Evolutionary conservation across 2,329 filamentous ascomycete genomes (phyloP).

Genomic region (Metarhizium album): DNA sequence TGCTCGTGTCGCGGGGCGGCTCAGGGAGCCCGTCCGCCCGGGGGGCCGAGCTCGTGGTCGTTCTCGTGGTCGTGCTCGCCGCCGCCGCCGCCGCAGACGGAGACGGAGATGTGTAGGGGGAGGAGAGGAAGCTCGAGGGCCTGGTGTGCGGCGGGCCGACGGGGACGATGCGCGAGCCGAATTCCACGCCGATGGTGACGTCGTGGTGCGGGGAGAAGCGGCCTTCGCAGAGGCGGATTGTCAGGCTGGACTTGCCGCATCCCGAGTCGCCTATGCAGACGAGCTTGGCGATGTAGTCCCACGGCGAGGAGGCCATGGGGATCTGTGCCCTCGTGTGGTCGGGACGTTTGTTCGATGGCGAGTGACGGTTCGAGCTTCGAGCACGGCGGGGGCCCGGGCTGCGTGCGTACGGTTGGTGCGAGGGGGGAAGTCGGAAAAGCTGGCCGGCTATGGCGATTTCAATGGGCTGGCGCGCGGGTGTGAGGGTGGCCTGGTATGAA

Average conservation of each 20-base stretch:
- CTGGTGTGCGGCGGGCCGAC: conserved; percentile 69
- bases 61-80: too few relatives aligned
- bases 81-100: background rate
- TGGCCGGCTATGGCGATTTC: too few relatives aligned
- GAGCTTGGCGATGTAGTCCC: conserved; percentile 99
- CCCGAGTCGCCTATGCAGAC: conserved; percentile 96
- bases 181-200: conserved; percentile 95
- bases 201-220: conserved; percentile 91
- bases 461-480: too few relatives aligned
- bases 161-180: conserved; percentile 84
- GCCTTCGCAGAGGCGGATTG: conserved; percentile 91
- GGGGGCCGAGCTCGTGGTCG: conserved; percentile 6
- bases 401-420: too few relatives aligned
- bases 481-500: too few relatives aligned
- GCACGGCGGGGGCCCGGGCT: too few relatives aligned
- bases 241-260: conserved; percentile 89
- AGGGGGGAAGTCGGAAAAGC: too few relatives aligned
- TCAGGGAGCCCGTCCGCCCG: conserved; percentile 36
- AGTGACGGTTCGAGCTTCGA: too few relatives aligned
- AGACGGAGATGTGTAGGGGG: conserved; percentile 14
- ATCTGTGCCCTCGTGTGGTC: too few relatives aligned
- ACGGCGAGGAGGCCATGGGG: conserved; percentile 56
- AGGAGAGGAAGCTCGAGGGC: conserved; percentile 22
- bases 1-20: conserved; percentile 32
- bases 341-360: background rate